These are phyloP conservation scores for Aspergillus sojae DNA, from an alignment of 2,329 filamentous ascomycete species.

Conservation along the genomic window DNA sequence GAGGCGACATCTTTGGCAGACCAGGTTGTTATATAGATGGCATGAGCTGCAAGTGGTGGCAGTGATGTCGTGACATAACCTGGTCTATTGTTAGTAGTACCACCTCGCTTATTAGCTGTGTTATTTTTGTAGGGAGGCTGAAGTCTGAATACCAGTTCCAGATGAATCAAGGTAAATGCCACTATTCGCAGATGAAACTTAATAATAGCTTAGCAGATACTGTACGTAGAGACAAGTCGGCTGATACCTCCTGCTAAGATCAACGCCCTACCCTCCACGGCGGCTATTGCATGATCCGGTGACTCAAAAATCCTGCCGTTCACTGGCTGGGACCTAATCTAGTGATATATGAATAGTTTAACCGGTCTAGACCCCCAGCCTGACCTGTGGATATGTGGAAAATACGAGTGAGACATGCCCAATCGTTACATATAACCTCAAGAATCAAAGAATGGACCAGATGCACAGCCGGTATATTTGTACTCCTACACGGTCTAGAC, in stretches of 20 bases:
- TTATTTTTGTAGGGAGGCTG: background rate
- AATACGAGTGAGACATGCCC: background rate
- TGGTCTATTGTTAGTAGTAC: background rate
- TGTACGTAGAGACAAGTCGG: background rate
- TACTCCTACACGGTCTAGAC: background rate
- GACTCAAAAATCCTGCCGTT: background rate
- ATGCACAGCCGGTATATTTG: background rate
- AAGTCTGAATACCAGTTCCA: background rate
- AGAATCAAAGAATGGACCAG: background rate
- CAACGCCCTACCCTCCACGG: too few relatives aligned
- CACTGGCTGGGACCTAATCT: too few relatives aligned
- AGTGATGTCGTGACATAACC: fast-evolving
- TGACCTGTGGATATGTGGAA: background rate
- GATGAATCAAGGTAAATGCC: background rate
- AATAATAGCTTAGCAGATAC: background rate
- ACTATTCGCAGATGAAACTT: too few relatives aligned
- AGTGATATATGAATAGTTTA: background rate
- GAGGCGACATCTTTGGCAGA: background rate
- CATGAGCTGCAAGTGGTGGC: too few relatives aligned
- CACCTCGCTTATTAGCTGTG: background rate
- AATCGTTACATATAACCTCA: background rate
- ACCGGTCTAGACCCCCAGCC: background rate
- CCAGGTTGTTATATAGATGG: background rate
- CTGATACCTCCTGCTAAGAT: too few relatives aligned
- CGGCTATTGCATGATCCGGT: background rate